Base-by-base conservation (phyloP, 352 stramenopile genomes). In the Phytophthora gonapodyides region DNA sequence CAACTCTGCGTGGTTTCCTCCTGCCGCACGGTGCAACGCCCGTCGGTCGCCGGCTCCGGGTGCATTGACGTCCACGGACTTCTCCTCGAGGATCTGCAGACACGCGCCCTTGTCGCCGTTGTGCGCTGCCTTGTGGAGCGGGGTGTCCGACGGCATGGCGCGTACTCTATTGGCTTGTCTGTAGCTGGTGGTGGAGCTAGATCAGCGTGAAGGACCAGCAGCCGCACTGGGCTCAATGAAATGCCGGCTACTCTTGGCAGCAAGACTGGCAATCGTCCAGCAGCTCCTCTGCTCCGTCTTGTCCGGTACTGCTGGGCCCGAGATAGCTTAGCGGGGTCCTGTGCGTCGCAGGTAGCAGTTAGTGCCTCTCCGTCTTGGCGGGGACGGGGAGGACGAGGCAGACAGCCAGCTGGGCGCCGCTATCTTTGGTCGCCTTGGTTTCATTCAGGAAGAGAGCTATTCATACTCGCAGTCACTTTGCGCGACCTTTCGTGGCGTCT, bases 81-180 rank as follows among this genome's bases (percentile, higher is more conserved):
- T 92, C 34, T 97, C 87, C 48, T 97, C 87, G 34, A 96, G 57
- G 59, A 96, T 93, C 61, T 95, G 80, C 40, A 96, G 70, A 61
- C 89, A 93, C 30, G 82, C 82, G 37, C 84, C 84, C 64, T 96
- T 94, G 65, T 97, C 88, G 43, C 89, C 89, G 67, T 96, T 97
- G 73, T 97, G 84, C 16, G 89, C 89, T 38, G 88, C 89, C 69
- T 97, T 97, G 73, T 97, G 89, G 12, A 97, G 80, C 54, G 88
- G 84, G 31, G 87, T 96, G 70, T 96, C 88, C 41, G 87, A 93
- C 57, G 88, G 88, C 87, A 96, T 96, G 13, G 57, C 62, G 57
- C 52, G 42, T 24, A 41, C 37, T 61, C 50, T 37, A 52, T 48
- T 13, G 35, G 37, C 37, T 13, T 34, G 5, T 52, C 16, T 64